A percentile compares a stretch with the other conserved stretches of the same genome.
phyloP scores from a whole-genome alignment of 805 yeast genomes.

The Jamesozyma rosinii region DNA sequence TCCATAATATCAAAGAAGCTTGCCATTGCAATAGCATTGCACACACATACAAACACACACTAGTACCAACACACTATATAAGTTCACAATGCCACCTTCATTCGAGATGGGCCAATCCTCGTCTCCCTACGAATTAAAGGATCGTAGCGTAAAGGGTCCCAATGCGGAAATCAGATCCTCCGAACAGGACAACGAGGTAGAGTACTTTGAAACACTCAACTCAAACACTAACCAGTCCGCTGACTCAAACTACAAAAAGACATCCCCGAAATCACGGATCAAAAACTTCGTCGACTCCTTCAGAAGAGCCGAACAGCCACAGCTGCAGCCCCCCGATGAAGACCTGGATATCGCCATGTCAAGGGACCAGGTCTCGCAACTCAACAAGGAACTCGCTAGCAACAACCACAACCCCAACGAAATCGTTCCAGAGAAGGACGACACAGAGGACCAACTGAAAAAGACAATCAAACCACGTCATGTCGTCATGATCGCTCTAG shows the following conservation, averaged over 20 bases:
- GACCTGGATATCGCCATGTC: conserved; percentile 3
- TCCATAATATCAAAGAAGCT: too few species aligned
- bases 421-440: conserved; percentile 2
- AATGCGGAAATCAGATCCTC: conserved; percentile 8
- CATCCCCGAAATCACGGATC: conserved; percentile 2
- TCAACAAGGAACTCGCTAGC: not conserved
- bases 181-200: conserved; percentile 21
- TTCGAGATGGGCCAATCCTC: conserved; percentile 4
- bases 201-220: conserved; percentile 14
- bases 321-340: not conserved
- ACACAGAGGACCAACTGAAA: conserved; percentile 25
- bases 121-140: conserved; percentile 4
- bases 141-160: conserved; percentile 2
- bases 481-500: conserved; percentile 68
- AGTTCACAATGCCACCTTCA: conserved; percentile 3
- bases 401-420: not conserved
- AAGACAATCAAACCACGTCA: conserved; percentile 37
- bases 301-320: conserved; percentile 13
- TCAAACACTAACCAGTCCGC: conserved; percentile 1
- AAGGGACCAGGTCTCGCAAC: not conserved
- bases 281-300: conserved; percentile 15
- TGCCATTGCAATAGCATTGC: too few species aligned
- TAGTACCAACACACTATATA: too few species aligned
- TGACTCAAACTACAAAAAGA: not conserved
- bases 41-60: too few species aligned